These are phyloP conservation scores for Santalum album DNA, from an alignment of 164 flowering plant species.

Conservation along the genomic window DNA sequence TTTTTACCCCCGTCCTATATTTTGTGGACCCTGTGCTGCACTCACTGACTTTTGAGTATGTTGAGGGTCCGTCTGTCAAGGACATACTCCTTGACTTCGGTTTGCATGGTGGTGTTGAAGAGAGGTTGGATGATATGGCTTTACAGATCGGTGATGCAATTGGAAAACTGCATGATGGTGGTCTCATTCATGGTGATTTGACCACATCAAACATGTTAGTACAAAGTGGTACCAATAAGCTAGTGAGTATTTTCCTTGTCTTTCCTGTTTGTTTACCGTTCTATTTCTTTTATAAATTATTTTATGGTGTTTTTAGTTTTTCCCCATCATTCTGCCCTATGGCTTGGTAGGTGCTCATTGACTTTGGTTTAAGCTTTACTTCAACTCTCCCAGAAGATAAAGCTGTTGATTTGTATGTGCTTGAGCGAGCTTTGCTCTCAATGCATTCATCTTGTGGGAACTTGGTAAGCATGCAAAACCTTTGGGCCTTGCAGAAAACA, in stretches of 20 bases:
- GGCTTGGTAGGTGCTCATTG: conserved; percentile 68
- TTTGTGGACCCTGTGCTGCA: conserved; percentile 58
- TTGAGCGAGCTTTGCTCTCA: conserved; percentile 88
- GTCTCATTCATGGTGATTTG: conserved; percentile 89
- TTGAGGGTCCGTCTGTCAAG: conserved; percentile 82
- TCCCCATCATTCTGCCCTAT: neutral
- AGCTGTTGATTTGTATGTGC: conserved; percentile 93
- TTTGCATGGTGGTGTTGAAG: conserved; percentile 44
- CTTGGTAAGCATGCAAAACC: conserved; percentile 52
- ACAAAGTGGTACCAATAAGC: conserved; percentile 47
- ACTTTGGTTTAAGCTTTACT: conserved; percentile 90
- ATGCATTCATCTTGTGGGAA: conserved; percentile 98
- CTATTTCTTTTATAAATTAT: neutral
- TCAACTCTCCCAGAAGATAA: conserved; percentile 94
- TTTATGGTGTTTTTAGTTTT: neutral
- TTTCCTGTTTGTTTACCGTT: neutral
- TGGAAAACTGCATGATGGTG: conserved; percentile 91
- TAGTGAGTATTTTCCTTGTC: conserved; percentile 36
- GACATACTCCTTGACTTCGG: conserved; percentile 82
- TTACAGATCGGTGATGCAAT: conserved; percentile 78
- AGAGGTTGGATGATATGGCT: conserved; percentile 61
- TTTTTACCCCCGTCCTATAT: conserved; percentile 67
- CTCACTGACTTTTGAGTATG: conserved; percentile 70
- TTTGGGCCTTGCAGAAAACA: neutral
- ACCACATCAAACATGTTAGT: conserved; percentile 95